Evolutionary conservation across 2,329 filamentous ascomycete genomes (phyloP), one percentile per base, ranked within the genome.

Genomic region (Neurospora crassa): DNA sequence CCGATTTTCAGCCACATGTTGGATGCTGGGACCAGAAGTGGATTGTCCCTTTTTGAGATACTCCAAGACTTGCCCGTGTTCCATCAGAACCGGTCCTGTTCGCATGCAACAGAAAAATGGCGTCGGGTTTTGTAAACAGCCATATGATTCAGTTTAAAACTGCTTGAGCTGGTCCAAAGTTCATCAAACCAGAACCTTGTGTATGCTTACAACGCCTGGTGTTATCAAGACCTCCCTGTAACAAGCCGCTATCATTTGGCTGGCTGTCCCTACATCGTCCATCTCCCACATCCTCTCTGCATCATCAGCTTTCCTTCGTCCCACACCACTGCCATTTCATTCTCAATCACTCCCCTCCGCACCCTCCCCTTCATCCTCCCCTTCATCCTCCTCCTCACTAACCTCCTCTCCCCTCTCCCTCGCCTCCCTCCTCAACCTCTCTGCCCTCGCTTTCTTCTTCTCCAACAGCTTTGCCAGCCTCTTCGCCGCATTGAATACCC

Each of bases 401-500:
- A 85, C 81, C 63, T 85, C 84, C 73, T 86, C 85, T 1, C 84
- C 85, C 0, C 82, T 82, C 29, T 86, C 85, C 40, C 85, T 82
- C 3, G 84, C 85, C 73, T 84, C 85, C 74, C 85, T 84, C 73
- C 86, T 85, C 78, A 83, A 86, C 80, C 83, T 89, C 14, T 86
- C 87, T 68, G 85, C 87, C 70, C 88, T 83, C 71, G 89, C 87
- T 74, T 83, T 85, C 80, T 93, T 93, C 83, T 86, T 90, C 29
- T 94, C 92, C 72, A 98, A 80, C 75, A 98, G 79, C 79, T 91
- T 92, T 79, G 91, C 92, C 76, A 98, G 78, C 75, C 91, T 91
- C 83, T 93, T 96, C 1, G 94, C 94, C 3, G 88, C 87, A 79
- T 96, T 97, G 78, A 98, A 98, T 0, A 96, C 92, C 0, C 96